A percentile compares a stretch with the other conserved stretches of the same genome.
Conservation (phyloP, 768 basidiomycete genomes). For the Termitomyces sp. region DNA sequence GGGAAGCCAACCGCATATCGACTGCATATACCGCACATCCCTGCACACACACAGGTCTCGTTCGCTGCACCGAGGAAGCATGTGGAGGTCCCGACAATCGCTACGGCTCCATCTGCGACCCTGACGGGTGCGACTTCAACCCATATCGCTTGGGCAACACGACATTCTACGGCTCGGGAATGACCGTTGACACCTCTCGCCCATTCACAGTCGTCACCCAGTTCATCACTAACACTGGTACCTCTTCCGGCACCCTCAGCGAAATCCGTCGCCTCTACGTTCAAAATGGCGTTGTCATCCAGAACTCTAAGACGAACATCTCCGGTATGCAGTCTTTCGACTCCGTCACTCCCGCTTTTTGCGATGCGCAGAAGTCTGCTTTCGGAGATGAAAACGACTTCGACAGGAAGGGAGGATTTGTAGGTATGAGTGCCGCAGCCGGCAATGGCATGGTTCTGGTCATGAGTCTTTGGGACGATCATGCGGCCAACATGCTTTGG, state of each 20-base stretch:
- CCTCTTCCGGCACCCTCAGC: conserved; percentile 39
- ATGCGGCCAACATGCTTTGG: conserved; percentile 25
- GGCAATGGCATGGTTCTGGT: conserved; percentile 37
- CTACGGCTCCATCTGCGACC: conserved; percentile 34
- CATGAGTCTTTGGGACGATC: conserved; percentile 37
- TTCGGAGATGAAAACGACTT: conserved; percentile 21
- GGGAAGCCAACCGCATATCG: conserved; percentile 49
- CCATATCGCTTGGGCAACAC: conserved; percentile 47
- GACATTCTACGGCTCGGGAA: conserved; percentile 40
- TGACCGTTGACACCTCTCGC: conserved; percentile 43
- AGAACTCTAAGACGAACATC: conserved; percentile 42
- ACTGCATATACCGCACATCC: conserved; percentile 48
- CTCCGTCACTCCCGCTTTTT: conserved; percentile 45
- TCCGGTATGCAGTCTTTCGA: conserved; percentile 33
- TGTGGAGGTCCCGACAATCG: conserved; percentile 28
- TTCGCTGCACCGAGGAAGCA: conserved; percentile 33
- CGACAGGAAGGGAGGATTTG: conserved; percentile 7
- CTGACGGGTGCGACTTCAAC: conserved; percentile 41
- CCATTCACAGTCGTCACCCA: conserved; percentile 56
- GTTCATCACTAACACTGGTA: conserved; percentile 43
- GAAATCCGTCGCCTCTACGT: conserved; percentile 43
- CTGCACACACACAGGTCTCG: conserved; percentile 33
- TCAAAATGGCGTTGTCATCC: conserved; percentile 31
- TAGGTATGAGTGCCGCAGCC: conserved; percentile 32
- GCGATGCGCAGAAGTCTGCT: conserved; percentile 34